phyloP scores from a whole-genome alignment of 495 filamentous ascomycete genomes.

The Clavariopsis aquatica region DNA sequence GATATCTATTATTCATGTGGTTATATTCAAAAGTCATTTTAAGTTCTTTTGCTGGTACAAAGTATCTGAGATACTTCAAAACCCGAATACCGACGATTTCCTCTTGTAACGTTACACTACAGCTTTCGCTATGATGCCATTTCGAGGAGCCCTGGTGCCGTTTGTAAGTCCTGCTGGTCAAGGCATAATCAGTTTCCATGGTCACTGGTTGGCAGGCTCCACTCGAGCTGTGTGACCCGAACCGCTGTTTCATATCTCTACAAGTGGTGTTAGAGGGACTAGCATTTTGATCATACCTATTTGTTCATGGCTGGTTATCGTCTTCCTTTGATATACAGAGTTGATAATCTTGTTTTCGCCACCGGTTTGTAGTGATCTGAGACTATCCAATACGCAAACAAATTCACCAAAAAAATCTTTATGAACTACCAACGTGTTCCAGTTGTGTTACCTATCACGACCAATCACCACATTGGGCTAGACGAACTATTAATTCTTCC shows the following conservation, averaged over 20 bases:
- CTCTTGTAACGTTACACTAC: no score
- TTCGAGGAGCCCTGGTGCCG: neutral
- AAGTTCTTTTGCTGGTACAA: no score
- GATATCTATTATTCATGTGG: neutral
- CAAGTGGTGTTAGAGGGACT: neutral
- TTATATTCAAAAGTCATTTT: neutral
- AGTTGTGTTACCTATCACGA: neutral
- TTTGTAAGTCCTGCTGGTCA: neutral
- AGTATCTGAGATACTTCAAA: no score
- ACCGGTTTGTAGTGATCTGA: no score
- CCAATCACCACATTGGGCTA: neutral
- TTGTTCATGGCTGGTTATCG: neutral
- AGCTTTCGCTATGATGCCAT: no score
- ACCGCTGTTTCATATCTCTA: neutral
- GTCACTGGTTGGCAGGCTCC: neutral
- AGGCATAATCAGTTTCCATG: neutral
- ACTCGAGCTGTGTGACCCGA: neutral
- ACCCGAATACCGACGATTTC: no score
- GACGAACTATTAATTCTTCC: slow-evolving; percentile 1
- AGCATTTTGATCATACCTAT: neutral
- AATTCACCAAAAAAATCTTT: no score
- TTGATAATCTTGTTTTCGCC: neutral
- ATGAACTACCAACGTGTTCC: neutral
- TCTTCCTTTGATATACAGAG: neutral
- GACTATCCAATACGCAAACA: no score